phyloP scores from a whole-genome alignment of 179 eudicot genomes.

The Silene vulgaris region DNA sequence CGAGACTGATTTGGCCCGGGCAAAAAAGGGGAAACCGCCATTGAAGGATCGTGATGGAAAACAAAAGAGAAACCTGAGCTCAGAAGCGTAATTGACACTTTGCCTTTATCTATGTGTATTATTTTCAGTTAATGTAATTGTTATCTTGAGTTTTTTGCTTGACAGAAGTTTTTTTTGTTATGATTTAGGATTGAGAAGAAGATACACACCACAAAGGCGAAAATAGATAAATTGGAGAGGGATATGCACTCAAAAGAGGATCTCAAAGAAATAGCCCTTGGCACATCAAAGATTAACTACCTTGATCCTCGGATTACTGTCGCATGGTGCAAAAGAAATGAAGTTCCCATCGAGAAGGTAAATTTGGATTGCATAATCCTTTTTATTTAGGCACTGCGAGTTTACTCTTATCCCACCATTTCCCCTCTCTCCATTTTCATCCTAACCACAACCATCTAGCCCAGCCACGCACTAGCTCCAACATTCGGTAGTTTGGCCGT shows the following conservation, averaged over 20 bases:
- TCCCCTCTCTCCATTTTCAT: too few relatives aligned
- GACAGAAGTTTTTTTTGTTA: not conserved
- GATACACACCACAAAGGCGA: conserved; percentile 56
- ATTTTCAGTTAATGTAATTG: not conserved
- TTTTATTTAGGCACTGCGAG: not conserved
- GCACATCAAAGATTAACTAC: conserved; percentile 84
- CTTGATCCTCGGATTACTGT: conserved; percentile 89
- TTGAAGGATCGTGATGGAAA: conserved; percentile 69
- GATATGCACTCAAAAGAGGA: conserved; percentile 77
- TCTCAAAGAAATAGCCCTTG: conserved; percentile 78
- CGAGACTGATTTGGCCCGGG: conserved; percentile 65
- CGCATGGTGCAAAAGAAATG: conserved; percentile 94
- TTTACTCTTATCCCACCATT: too few relatives aligned
- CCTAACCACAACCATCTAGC: too few relatives aligned
- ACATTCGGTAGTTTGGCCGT: not conserved
- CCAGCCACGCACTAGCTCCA: not conserved
- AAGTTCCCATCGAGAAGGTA: conserved; percentile 96
- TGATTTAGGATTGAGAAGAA: conserved; percentile 55
- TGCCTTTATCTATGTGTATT: conserved; percentile 1
- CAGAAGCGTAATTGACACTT: conserved; percentile 63
- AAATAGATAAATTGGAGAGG: conserved; percentile 66
- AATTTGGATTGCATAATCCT: not conserved
- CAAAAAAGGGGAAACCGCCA: conserved; percentile 86
- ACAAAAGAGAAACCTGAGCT: conserved; percentile 57
- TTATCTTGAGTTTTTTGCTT: not conserved